Conservation (phyloP, 2,329 filamentous ascomycete species). For the Lasiodiplodia hormozganensis region DNA sequence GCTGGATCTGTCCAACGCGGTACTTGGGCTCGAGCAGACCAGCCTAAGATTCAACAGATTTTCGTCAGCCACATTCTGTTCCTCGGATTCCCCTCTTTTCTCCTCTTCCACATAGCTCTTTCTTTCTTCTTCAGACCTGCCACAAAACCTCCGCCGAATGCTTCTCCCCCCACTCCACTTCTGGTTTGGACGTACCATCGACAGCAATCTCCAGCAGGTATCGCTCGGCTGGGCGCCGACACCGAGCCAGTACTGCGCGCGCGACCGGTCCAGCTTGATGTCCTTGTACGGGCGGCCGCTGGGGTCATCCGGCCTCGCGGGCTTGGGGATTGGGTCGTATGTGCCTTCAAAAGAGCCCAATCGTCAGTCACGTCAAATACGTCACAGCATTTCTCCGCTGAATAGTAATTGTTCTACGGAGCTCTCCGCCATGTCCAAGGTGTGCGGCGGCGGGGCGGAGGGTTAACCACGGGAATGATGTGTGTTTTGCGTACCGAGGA, state of each 20-base stretch:
- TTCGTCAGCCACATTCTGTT: neutral
- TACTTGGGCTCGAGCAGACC: constrained; percentile 48
- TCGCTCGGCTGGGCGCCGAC: constrained; percentile 95
- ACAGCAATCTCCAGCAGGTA: constrained; percentile 83
- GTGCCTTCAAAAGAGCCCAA: constrained; percentile 59
- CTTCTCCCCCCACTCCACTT: neutral
- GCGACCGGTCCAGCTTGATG: constrained; percentile 79
- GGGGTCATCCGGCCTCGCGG: constrained; percentile 55
- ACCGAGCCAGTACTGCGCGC: constrained; percentile 95
- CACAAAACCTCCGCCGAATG: neutral
- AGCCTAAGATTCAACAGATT: constrained; percentile 32
- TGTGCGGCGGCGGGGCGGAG: constrained; percentile 55
- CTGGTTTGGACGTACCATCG: constrained; percentile 66
- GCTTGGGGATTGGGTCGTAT: constrained; percentile 66
- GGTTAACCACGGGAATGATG: constrained; percentile 58
- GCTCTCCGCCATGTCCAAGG: neutral
- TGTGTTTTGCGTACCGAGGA: constrained; percentile 72
- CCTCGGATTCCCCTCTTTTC: neutral
- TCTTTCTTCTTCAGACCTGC: neutral
- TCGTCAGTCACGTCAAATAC: neutral
- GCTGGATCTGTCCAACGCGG: constrained; percentile 42
- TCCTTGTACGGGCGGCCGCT: constrained; percentile 80
- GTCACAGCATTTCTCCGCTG: neutral
- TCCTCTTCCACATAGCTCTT: neutral
- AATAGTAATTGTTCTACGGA: neutral